Evolutionary conservation across 495 filamentous ascomycete genomes (phyloP).

Genomic region (Aspergillus saccharolyticus): DNA sequence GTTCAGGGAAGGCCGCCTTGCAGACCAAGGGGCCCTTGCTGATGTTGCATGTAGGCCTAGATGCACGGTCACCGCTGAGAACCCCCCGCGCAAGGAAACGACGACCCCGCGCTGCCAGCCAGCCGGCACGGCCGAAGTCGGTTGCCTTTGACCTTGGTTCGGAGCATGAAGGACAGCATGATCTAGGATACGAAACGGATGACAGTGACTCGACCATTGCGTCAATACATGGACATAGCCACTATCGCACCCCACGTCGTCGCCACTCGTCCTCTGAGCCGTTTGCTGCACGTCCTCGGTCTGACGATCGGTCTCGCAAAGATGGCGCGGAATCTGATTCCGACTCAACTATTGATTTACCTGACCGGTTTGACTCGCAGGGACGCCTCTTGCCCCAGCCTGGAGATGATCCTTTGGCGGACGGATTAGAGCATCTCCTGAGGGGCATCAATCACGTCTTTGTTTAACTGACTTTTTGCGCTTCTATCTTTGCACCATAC

Average conservation of each 20-base stretch:
- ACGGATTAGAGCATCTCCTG: conserved; percentile 36
- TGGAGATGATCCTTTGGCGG: conserved; percentile 31
- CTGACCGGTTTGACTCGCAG: conserved; percentile 60
- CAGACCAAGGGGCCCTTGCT: conserved; percentile 3
- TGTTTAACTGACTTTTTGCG: conserved; percentile 16
- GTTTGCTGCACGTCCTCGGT: conserved; percentile 9
- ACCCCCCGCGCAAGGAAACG: conserved; percentile 11
- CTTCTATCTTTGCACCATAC: background rate
- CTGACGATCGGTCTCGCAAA: conserved; percentile 9
- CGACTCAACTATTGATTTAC: conserved; percentile 51
- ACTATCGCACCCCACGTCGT: conserved; percentile 17
- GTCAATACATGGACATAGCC: conserved; percentile 18
- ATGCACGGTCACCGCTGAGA: conserved; percentile 5
- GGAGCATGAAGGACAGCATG: conserved; percentile 11
- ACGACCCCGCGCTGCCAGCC: conserved; percentile 20
- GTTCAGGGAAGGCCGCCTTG: conserved; percentile 28
- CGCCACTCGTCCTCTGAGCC: conserved; percentile 28
- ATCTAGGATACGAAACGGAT: conserved; percentile 40
- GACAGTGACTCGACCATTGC: conserved; percentile 39
- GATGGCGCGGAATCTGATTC: conserved; percentile 29
- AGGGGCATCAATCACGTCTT: conserved; percentile 26
- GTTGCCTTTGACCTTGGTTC: conserved; percentile 34
- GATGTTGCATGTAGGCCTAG: conserved; percentile 23
- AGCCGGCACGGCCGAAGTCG: conserved; percentile 31
- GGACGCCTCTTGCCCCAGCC: conserved; percentile 45